Evolutionary conservation across 306 rosid genomes (phyloP).

Genomic region (Rosa multiflora): DNA sequence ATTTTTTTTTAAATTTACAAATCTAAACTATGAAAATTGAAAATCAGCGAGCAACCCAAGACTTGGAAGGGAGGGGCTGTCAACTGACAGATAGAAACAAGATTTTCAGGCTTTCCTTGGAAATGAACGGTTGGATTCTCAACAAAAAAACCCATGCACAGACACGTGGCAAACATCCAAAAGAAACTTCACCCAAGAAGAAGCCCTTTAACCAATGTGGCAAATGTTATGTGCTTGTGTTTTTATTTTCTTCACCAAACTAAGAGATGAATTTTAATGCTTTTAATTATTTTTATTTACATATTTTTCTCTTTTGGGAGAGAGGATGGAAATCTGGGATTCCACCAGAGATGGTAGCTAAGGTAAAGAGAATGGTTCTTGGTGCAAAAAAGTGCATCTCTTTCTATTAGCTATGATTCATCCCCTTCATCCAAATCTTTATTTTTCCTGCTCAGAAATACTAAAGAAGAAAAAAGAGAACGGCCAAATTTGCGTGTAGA

Average conservation of each 20-base stretch:
- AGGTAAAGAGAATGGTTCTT: background rate
- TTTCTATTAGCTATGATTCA: background rate
- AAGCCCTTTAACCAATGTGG: conserved; percentile 1
- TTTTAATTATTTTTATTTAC: background rate
- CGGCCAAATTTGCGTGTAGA: conserved; percentile 51
- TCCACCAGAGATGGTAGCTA: background rate
- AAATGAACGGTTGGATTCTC: conserved; percentile 16
- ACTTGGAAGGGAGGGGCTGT: background rate
- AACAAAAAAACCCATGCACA: conserved; percentile 21
- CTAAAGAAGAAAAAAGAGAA: conserved; percentile 13
- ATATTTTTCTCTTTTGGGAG: background rate
- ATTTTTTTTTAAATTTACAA: background rate
- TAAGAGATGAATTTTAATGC: background rate
- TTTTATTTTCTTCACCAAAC: background rate
- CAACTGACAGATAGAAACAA: background rate
- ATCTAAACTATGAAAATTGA: background rate
- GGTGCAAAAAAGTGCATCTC: conserved; percentile 3
- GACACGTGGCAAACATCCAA: conserved; percentile 27
- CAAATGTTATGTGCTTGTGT: background rate
- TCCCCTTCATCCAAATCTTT: background rate
- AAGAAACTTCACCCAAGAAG: background rate
- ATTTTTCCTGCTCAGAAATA: background rate
- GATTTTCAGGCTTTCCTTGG: background rate
- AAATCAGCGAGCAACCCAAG: conserved; percentile 28
- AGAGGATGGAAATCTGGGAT: background rate